phyloP scores from a whole-genome alignment of 1,284 basidiomycete genomes.

The Trichosporon asahii region DNA sequence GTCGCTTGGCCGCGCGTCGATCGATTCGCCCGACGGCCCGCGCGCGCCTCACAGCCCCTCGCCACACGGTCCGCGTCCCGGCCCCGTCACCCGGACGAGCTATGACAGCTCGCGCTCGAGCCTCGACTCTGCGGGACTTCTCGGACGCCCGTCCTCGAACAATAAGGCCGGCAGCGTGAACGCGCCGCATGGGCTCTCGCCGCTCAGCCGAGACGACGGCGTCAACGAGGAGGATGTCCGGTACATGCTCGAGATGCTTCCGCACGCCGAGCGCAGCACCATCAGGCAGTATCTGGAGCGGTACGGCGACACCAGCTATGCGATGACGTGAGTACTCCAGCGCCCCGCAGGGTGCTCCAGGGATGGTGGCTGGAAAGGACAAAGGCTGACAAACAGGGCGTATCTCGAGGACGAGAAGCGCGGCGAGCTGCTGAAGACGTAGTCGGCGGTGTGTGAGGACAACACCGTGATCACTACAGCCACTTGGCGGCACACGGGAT shows the following conservation, averaged over 20 bases:
- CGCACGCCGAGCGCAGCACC: constrained; percentile 66
- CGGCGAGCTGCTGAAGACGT: constrained; percentile 55
- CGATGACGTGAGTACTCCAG: constrained; percentile 58
- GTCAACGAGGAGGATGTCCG: constrained; percentile 54
- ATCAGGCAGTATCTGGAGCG: constrained; percentile 69
- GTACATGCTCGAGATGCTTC: constrained; percentile 68
- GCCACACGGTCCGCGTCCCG: constrained; percentile 17
- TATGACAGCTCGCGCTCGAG: constrained; percentile 15
- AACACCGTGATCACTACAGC: too few relatives aligned
- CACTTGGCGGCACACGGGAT: too few relatives aligned
- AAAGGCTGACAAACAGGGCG: constrained; percentile 54
- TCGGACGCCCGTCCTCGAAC: neutral
- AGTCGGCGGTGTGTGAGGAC: neutral
- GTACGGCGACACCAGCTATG: constrained; percentile 69
- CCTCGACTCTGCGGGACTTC: constrained; percentile 11
- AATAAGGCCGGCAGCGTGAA: neutral
- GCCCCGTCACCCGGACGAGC: constrained; percentile 7
- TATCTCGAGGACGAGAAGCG: constrained; percentile 84
- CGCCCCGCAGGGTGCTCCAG: neutral
- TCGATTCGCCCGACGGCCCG: constrained; percentile 11
- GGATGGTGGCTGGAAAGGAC: neutral
- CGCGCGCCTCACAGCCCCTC: constrained; percentile 9
- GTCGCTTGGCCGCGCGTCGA: neutral
- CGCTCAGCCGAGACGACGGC: constrained; percentile 14
- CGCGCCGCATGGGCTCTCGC: constrained; percentile 13